These are phyloP conservation scores for Geosmithia putterillii DNA, from an alignment of 2,329 filamentous ascomycete species.

Conservation along the genomic window DNA sequence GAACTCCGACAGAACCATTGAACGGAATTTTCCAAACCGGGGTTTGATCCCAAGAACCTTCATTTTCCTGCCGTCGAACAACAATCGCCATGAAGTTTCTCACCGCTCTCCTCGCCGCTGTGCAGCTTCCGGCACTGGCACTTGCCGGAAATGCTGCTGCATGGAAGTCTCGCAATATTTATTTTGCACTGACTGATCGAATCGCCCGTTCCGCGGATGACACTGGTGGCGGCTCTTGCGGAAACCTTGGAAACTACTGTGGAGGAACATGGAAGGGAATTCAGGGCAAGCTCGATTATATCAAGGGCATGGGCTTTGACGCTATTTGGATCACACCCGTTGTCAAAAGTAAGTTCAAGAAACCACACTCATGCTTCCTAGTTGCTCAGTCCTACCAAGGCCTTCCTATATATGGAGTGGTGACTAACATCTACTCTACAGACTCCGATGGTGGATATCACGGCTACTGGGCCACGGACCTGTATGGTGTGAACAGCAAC, in stretches of 20 bases:
- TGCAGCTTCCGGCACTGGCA: conserved; percentile 3
- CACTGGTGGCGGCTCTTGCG: conserved; percentile 28
- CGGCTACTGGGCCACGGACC: conserved; percentile 40
- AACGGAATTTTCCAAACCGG: neutral
- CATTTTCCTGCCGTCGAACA: neutral
- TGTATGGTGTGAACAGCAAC: conserved; percentile 40
- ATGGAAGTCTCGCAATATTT: conserved; percentile 44
- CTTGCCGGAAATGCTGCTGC: conserved; percentile 21
- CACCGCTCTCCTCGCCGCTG: conserved; percentile 1
- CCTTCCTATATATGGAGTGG: neutral
- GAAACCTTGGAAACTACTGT: conserved; percentile 35
- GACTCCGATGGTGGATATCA: conserved; percentile 34
- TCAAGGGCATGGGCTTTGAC: conserved; percentile 47
- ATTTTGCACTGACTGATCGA: conserved; percentile 46
- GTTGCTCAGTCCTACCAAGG: no score
- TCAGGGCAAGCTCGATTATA: conserved; percentile 48
- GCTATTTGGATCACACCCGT: conserved; percentile 48
- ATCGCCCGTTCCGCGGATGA: conserved; percentile 32
- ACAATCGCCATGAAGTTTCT: neutral
- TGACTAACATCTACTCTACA: conserved; percentile 5
- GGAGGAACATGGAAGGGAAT: conserved; percentile 49
- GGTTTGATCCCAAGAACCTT: neutral
- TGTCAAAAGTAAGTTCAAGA: conserved; percentile 22
- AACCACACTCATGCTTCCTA: no score
- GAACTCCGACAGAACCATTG: neutral